These are phyloP conservation scores for Maudiozyma bulderi DNA, from an alignment of 805 yeast species.

Conservation along the genomic window DNA sequence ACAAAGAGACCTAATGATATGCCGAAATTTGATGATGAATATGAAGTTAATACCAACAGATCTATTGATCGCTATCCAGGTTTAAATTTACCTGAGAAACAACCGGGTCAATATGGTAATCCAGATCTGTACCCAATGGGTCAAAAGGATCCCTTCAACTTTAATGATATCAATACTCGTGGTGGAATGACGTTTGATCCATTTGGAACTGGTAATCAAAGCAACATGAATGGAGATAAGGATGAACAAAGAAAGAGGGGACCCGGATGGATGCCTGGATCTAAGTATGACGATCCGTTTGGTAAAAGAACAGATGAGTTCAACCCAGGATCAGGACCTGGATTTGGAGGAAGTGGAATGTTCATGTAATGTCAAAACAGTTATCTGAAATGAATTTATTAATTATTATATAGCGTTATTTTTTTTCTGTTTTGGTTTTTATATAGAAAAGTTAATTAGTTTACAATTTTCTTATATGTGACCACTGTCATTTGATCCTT, in stretches of 20 bases:
- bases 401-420: not conserved
- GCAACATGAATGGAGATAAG: slow-evolving; percentile 1
- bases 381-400: not conserved
- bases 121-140: slow-evolving; percentile 30
- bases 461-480: slow-evolving; percentile 9
- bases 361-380: slow-evolving; percentile 1
- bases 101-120: slow-evolving; percentile 22
- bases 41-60: slow-evolving; percentile 13
- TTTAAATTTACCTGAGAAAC: slow-evolving; percentile 1
- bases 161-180: slow-evolving; percentile 11
- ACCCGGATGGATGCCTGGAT: slow-evolving; percentile 27
- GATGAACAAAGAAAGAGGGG: slow-evolving; percentile 8
- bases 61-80: slow-evolving; percentile 8
- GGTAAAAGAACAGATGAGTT: slow-evolving; percentile 14
- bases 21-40: slow-evolving; percentile 30
- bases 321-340: slow-evolving; percentile 5
- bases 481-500: slow-evolving; percentile 22
- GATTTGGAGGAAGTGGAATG: slow-evolving; percentile 1
- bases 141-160: slow-evolving; percentile 16
- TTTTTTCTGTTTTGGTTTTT: no score
- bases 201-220: slow-evolving; percentile 7
- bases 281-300: slow-evolving; percentile 28
- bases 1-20: slow-evolving; percentile 20
- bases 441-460: not conserved
- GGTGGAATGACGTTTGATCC: slow-evolving; percentile 31